phyloP scores from a whole-genome alignment of 2,329 filamentous ascomycete genomes.

The Zymoseptoria ardabiliae region DNA sequence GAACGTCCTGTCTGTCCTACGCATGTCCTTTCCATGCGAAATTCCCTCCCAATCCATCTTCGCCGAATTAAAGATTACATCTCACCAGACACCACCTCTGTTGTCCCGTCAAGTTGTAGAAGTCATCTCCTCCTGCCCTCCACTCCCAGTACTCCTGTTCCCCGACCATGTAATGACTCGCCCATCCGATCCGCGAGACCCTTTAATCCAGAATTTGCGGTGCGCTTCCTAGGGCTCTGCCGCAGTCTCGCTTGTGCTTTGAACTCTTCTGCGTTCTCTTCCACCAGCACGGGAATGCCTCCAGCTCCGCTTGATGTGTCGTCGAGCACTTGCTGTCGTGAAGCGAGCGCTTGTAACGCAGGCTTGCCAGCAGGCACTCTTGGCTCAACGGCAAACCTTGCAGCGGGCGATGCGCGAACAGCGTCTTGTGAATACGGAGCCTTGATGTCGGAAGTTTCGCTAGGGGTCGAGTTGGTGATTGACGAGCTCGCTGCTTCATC shows the following conservation, averaged over 20 bases:
- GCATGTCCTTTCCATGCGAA: background rate
- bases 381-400: slow-evolving; percentile 18
- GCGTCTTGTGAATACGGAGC: slow-evolving; percentile 24
- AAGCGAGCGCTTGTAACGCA: slow-evolving; percentile 32
- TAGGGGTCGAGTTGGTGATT: slow-evolving; percentile 9
- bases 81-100: background rate
- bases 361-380: slow-evolving; percentile 32
- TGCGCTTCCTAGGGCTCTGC: slow-evolving; percentile 36
- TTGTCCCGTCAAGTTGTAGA: background rate
- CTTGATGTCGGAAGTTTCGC: slow-evolving; percentile 10
- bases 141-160: slow-evolving; percentile 39
- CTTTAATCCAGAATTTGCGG: slow-evolving; percentile 35
- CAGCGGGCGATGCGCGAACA: slow-evolving; percentile 15
- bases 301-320: slow-evolving; percentile 26
- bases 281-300: slow-evolving; percentile 31
- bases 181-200: slow-evolving; percentile 40
- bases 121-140: slow-evolving; percentile 28
- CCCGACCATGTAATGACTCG: slow-evolving; percentile 39
- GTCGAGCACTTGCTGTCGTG: slow-evolving; percentile 36
- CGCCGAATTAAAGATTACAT: background rate
- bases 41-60: background rate
- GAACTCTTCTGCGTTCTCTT: slow-evolving; percentile 36
- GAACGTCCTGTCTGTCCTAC: background rate
- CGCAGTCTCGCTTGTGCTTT: slow-evolving; percentile 27
- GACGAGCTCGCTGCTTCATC: slow-evolving; percentile 34